These are phyloP conservation scores for Cryptococcus sp. DNA, from an alignment of 1,284 basidiomycete genomes.

Conservation along the genomic window DNA sequence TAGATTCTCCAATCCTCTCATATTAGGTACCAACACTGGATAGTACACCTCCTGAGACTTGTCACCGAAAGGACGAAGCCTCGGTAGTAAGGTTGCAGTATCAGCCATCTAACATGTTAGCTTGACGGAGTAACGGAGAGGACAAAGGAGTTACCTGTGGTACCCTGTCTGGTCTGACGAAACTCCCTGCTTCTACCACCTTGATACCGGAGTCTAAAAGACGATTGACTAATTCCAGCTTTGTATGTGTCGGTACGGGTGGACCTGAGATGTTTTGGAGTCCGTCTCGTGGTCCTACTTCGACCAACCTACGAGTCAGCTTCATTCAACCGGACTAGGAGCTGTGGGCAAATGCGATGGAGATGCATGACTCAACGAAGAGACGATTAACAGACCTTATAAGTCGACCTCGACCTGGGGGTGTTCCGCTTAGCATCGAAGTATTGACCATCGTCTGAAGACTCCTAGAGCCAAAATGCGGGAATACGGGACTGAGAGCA, in stretches of 20 bases:
- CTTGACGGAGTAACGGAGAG: slow-evolving; percentile 19
- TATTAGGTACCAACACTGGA: slow-evolving; percentile 82
- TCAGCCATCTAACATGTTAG: slow-evolving; percentile 70
- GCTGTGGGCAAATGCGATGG: too few relatives aligned
- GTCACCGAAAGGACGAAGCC: slow-evolving; percentile 13
- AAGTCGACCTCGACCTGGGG: background rate
- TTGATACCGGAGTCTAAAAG: slow-evolving; percentile 66
- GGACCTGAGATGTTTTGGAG: slow-evolving; percentile 80
- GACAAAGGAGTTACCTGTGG: slow-evolving; percentile 62
- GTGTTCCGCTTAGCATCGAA: background rate
- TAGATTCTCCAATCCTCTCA: slow-evolving; percentile 68
- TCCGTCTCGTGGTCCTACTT: slow-evolving; percentile 89
- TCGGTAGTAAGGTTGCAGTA: slow-evolving; percentile 56
- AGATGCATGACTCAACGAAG: too few relatives aligned
- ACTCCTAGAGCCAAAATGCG: background rate
- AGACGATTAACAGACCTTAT: background rate
- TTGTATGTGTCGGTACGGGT: slow-evolving; percentile 67
- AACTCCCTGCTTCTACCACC: slow-evolving; percentile 82
- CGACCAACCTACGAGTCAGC: slow-evolving; percentile 62
- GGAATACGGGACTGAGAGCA: background rate
- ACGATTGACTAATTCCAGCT: slow-evolving; percentile 74
- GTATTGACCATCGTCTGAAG: background rate
- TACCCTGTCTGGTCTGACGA: slow-evolving; percentile 90
- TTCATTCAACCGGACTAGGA: too few relatives aligned
- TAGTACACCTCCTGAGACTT: slow-evolving; percentile 55